Percentiles rank a stretch among this genome's conserved stretches.
phyloP scores from a whole-genome alignment of 2,329 filamentous ascomycete species.

The Scleromitrula shiraiana region DNA sequence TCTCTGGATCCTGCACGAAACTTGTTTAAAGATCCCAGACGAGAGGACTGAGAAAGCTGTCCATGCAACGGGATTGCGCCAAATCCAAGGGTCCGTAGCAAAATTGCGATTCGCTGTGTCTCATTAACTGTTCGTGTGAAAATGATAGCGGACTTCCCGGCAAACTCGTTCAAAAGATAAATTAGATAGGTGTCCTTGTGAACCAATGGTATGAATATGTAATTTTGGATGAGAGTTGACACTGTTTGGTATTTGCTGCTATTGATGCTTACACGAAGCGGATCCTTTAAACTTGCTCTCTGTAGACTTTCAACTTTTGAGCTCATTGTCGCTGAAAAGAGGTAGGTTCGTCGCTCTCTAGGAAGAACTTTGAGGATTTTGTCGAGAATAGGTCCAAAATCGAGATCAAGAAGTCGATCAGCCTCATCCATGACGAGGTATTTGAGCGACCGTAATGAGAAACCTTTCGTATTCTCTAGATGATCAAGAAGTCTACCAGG shows the following conservation, averaged over 20 bases:
- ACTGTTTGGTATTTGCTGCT: constrained; percentile 86
- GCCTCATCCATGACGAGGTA: constrained; percentile 95
- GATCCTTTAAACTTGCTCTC: constrained; percentile 78
- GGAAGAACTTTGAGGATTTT: constrained; percentile 89
- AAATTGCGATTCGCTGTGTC: constrained; percentile 73
- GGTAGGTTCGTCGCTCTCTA: constrained; percentile 67
- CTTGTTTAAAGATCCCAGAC: constrained; percentile 82
- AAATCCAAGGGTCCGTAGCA: constrained; percentile 79
- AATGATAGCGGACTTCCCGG: constrained; percentile 79
- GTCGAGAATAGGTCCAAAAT: constrained; percentile 87
- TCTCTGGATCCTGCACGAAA: constrained; percentile 75
- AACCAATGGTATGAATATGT: constrained; percentile 76
- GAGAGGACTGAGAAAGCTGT: constrained; percentile 78
- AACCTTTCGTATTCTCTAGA: constrained; percentile 93
- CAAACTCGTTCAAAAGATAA: constrained; percentile 76
- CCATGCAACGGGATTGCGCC: constrained; percentile 89
- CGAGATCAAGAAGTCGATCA: constrained; percentile 83
- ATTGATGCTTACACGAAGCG: constrained; percentile 73
- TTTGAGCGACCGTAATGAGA: constrained; percentile 72
- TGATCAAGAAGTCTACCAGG: constrained; percentile 86
- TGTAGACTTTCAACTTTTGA: constrained; percentile 91
- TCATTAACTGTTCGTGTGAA: constrained; percentile 92
- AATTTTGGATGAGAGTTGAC: constrained; percentile 76
- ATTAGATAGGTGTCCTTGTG: constrained; percentile 89
- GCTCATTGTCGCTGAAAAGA: constrained; percentile 92